Base-by-base conservation (phyloP, 2,329 filamentous ascomycete genomes). In the Drechslera avenae region DNA sequence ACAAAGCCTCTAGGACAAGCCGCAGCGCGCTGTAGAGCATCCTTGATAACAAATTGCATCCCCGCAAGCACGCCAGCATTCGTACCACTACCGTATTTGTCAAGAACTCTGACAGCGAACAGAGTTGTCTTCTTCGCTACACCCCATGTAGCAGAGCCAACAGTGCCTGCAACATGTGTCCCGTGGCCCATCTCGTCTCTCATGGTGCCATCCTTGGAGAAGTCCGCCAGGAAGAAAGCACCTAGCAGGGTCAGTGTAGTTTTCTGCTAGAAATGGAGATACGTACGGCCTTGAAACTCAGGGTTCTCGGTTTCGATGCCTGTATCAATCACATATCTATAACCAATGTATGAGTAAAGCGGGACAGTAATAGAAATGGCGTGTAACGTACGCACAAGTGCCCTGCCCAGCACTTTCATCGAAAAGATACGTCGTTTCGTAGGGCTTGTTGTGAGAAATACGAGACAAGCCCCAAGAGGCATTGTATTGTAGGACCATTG, bases 321-420 rank as follows among this genome's bases (percentile, higher is more conserved):
- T 5, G 85, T 87, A 69, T 88, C 86, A 21, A 88, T 79, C 16
- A 88, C 74, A 66, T 83, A 89, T 19, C 47, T 50, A 16, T 0
- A 6, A 12, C 14, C 9, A n/a, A 2, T 37, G 9, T 45, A 28
- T 45, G 12, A 50, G 19, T 16, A 1, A 23, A 23, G 2, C 26
- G 21, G 16, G 13, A 3, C 16, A 0, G 35, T 2, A 9, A 5
- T 2, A 9, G 3, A 18, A 5, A 18, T 10, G 9, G 8, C 26
- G 16, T 4, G 10, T 14, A 30, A 45, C 40, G 18, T 46, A 50
- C 34, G 78, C 81, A 16, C 81, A 86, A 60, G 68, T 68, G 13
- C 68, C 68, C 21, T 62, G 52, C 14, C 73, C 74, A 19, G 73
- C 71, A 18, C 59, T 68, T 36, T 60, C 59, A 39, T 77, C 75